Percentiles rank a stretch among this genome's conserved stretches.
Conservation (phyloP, 1,284 basidiomycete species). For the Sporisorium sorghi region DNA sequence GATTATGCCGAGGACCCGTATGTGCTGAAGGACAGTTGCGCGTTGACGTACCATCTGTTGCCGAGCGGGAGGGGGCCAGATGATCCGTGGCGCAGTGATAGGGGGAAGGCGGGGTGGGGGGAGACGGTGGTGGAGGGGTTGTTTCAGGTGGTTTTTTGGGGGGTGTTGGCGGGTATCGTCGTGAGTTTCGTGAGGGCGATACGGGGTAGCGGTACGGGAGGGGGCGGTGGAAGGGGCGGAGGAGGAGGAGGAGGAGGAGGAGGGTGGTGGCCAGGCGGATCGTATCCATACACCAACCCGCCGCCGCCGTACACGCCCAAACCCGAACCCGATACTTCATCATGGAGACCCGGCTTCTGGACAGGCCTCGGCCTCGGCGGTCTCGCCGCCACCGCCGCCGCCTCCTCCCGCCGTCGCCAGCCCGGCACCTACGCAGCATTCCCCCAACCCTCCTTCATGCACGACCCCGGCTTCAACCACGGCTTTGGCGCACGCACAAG, state of each 20-base stretch:
- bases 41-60: conserved; percentile 44
- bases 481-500: conserved; percentile 10
- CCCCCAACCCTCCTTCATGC: conserved; percentile 1
- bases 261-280: conserved; percentile 42
- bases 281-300: conserved; percentile 69
- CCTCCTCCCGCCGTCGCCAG: conserved; percentile 11
- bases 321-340: conserved; percentile 52
- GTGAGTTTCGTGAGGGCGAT: conserved; percentile 34
- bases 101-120: conserved; percentile 22
- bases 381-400: conserved; percentile 35
- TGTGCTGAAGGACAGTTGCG: conserved; percentile 76
- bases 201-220: conserved; percentile 46
- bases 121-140: conserved; percentile 68
- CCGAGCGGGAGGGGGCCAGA: conserved; percentile 26
- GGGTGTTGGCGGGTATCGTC: conserved; percentile 53
- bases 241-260: conserved; percentile 51
- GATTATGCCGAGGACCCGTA: conserved; percentile 80
- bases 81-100: conserved; percentile 19
- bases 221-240: conserved; percentile 72
- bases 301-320: conserved; percentile 82
- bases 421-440: not conserved
- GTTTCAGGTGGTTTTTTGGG: conserved; percentile 76
- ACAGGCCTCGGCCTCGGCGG: conserved; percentile 52
- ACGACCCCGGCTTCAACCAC: conserved; percentile 4
- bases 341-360: conserved; percentile 60